Evolutionary conservation across 2,329 filamentous ascomycete species (phyloP), one percentile per base, ranked within the genome.

Genomic region (Fusarium sp.): DNA sequence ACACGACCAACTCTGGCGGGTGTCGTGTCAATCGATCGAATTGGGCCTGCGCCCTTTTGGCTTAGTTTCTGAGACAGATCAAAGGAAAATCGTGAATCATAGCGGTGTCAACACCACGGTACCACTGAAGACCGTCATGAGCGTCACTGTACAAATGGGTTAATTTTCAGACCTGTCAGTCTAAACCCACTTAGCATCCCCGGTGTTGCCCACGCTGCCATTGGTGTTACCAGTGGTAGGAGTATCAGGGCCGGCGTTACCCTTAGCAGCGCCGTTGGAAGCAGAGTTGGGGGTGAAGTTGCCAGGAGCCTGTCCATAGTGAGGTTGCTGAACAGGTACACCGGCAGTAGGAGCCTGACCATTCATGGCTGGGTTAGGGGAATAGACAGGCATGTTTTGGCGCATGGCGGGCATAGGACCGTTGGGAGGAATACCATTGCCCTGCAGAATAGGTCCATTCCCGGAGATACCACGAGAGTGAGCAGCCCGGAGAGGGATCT

Each of bases 401-500:
- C 78, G 80, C 30, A 76, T 55, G 16, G 66, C 56, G 24, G 71
- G 46, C 30, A 74, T 56, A 40, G 71, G 72, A 32, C 76, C 77
- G 41, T 71, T 77, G 44, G 69, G 46, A 46, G 48, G 46, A 27
- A 70, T 44, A 41, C 74, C 76, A 57, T 78, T 79, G 47, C 65
- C 64, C 20, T 74, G 75, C 27, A 83, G 66, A 46, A 84, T 78
- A 16, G 81, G 73, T 7, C 77, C 76, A 56, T 76, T 82, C 61
- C 80, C 82, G 48, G 81, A 79, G 72, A 84, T 77, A 69, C 77
- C 79, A 42, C 85, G 85, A 69, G 75, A 75, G 71, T 83, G 82
- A 51, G 75, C 65, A 41, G 81, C 76, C 16, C 86, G 86, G 29
- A 87, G 74, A 6, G 84, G 78, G 41, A 88, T 83, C 77, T 90